phyloP scores from a whole-genome alignment of 352 stramenopile species.

The Phytophthora lateralis region DNA sequence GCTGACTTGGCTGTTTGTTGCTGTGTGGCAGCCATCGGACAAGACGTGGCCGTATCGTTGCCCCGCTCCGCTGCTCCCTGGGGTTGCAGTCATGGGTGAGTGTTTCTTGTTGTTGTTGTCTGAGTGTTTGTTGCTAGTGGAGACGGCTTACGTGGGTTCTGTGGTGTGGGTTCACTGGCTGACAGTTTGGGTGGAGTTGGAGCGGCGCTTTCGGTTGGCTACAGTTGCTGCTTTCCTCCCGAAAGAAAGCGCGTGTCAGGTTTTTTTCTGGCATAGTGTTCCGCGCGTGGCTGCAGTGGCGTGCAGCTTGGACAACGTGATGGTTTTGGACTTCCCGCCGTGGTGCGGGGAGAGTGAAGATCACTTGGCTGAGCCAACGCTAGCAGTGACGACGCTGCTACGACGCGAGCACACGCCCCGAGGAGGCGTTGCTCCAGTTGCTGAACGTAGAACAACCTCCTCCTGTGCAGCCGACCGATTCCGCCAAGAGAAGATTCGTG shows the following conservation, averaged over 20 bases:
- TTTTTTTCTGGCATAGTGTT: constrained; percentile 32
- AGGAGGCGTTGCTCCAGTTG: not conserved
- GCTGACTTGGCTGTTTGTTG: constrained; percentile 3
- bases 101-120: constrained; percentile 3
- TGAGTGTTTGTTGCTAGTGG: not conserved
- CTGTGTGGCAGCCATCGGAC: constrained; percentile 20
- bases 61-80: constrained; percentile 19
- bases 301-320: constrained; percentile 58
- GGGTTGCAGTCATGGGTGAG: constrained; percentile 41
- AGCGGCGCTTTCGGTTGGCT: constrained; percentile 45
- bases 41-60: constrained; percentile 32
- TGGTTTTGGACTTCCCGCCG: constrained; percentile 53
- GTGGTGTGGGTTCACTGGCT: not conserved
- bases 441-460: not conserved
- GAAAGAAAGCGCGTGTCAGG: constrained; percentile 38
- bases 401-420: constrained; percentile 19
- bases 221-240: constrained; percentile 36
- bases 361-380: constrained; percentile 9
- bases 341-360: constrained; percentile 11
- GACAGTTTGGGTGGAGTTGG: constrained; percentile 44
- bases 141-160: constrained; percentile 3
- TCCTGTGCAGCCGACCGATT: constrained; percentile 13
- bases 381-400: constrained; percentile 32
- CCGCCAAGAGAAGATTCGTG: constrained; percentile 46
- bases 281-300: constrained; percentile 31